These are phyloP conservation scores for Diaporthe ilicicola DNA, from an alignment of 2,329 filamentous ascomycete species.

Conservation along the genomic window DNA sequence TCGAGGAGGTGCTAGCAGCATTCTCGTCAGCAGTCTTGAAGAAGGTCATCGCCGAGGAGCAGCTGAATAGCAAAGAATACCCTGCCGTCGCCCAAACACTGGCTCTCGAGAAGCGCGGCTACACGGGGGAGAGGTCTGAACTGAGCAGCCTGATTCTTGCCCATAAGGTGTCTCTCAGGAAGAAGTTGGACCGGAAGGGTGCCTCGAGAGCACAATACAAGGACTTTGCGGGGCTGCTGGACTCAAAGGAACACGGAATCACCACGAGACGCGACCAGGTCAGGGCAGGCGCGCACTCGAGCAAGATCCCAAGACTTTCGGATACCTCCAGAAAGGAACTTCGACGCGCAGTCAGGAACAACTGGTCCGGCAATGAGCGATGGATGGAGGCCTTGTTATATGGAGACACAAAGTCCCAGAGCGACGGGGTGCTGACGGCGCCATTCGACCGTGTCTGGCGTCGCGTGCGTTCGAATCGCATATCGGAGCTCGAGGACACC, in stretches of 20 bases:
- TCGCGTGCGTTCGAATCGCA: slow-evolving; percentile 66
- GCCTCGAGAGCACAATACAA: slow-evolving; percentile 65
- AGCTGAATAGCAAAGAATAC: slow-evolving; percentile 39
- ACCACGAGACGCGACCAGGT: slow-evolving; percentile 60
- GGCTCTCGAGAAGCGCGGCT: slow-evolving; percentile 67
- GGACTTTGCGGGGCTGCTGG: slow-evolving; percentile 72
- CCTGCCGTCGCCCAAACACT: slow-evolving; percentile 62
- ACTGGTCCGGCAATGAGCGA: slow-evolving; percentile 80
- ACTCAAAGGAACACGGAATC: slow-evolving; percentile 68
- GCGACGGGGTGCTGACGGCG: slow-evolving; percentile 70
- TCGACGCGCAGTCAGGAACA: slow-evolving; percentile 69
- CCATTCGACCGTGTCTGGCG: slow-evolving; percentile 78
- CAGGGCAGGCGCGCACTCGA: slow-evolving; percentile 32
- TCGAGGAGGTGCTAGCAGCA: slow-evolving; percentile 84
- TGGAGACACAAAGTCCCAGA: slow-evolving; percentile 66
- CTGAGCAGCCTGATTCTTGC: slow-evolving; percentile 76
- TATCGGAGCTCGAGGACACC: slow-evolving; percentile 63
- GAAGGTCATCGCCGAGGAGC: slow-evolving; percentile 61
- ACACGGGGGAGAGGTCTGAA: slow-evolving; percentile 59
- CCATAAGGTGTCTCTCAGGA: slow-evolving; percentile 73
- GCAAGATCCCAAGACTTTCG: slow-evolving; percentile 39
- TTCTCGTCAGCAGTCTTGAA: slow-evolving; percentile 88
- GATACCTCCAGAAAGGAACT: slow-evolving; percentile 58
- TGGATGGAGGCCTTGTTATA: slow-evolving; percentile 78
- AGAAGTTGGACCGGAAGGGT: slow-evolving; percentile 67